These are phyloP conservation scores for Boletus tomentosulus DNA, from an alignment of 768 basidiomycete species.

Conservation along the genomic window DNA sequence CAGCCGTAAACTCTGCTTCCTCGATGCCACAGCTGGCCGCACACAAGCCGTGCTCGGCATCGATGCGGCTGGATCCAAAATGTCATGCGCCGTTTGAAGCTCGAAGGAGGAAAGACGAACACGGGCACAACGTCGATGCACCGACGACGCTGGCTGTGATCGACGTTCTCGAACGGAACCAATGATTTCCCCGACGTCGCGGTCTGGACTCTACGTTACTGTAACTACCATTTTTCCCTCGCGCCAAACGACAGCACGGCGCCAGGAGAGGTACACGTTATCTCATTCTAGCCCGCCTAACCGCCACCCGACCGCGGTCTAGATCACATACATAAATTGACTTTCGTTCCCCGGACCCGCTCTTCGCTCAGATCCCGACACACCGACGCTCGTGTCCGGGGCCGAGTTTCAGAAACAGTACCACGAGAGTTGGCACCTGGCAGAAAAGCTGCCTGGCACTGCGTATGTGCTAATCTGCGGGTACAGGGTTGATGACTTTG, in stretches of 20 bases:
- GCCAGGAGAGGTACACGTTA: constrained; percentile 21
- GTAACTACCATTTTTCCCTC: constrained; percentile 14
- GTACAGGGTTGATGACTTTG: too few relatives aligned
- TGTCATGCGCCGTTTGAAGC: too few relatives aligned
- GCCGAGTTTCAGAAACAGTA: too few relatives aligned
- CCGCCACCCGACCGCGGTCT: constrained; percentile 11
- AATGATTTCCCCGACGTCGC: constrained; percentile 9
- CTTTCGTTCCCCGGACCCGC: not conserved
- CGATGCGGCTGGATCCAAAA: not conserved
- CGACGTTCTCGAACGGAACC: constrained; percentile 22
- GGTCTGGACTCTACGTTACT: constrained; percentile 22
- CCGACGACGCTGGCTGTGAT: constrained; percentile 17
- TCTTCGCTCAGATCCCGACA: too few relatives aligned
- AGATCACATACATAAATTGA: constrained; percentile 3
- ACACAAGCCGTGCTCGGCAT: constrained; percentile 1
- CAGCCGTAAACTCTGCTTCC: constrained; percentile 19
- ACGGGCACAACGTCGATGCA: not conserved
- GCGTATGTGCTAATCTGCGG: too few relatives aligned
- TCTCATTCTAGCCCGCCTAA: constrained; percentile 4
- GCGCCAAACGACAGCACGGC: constrained; percentile 18
- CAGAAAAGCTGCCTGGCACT: too few relatives aligned
- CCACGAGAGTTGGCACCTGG: too few relatives aligned
- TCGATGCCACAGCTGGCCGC: constrained; percentile 1
- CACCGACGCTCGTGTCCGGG: not conserved
- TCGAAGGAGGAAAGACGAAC: not conserved